These are phyloP conservation scores for Kwoniella shivajii DNA, from an alignment of 1,284 basidiomycete species.

Conservation along the genomic window DNA sequence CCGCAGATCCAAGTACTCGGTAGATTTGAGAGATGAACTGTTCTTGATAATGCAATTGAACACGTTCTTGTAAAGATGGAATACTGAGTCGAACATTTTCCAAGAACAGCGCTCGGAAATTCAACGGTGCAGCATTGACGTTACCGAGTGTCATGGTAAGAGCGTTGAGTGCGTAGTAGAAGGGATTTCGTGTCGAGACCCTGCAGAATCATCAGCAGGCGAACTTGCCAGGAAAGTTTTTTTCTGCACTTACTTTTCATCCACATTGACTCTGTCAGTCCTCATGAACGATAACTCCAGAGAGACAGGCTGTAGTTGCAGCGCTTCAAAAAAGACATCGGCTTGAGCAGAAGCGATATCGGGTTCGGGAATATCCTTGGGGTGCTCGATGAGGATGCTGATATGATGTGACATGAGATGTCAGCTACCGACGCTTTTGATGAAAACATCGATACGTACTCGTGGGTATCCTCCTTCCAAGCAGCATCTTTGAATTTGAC, in stretches of 20 bases:
- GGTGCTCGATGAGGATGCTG: conserved; percentile 76
- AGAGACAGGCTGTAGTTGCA: conserved; percentile 95
- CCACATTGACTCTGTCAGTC: conserved; percentile 87
- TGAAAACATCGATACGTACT: conserved; percentile 62
- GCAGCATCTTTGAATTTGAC: conserved; percentile 86
- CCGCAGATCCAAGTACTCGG: conserved; percentile 92
- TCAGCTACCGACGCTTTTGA: not conserved
- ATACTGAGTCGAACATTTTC: conserved; percentile 90
- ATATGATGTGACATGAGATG: not conserved
- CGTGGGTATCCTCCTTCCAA: conserved; percentile 75
- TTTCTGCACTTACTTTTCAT: conserved; percentile 72
- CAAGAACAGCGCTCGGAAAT: conserved; percentile 91
- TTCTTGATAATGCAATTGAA: conserved; percentile 91
- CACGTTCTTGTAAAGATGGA: conserved; percentile 79
- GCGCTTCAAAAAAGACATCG: conserved; percentile 92
- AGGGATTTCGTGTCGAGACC: conserved; percentile 74
- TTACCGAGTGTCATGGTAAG: conserved; percentile 97
- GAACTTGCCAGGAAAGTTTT: not conserved
- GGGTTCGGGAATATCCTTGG: conserved; percentile 79
- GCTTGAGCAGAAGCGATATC: conserved; percentile 64
- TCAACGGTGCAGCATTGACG: conserved; percentile 94
- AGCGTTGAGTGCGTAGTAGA: conserved; percentile 92
- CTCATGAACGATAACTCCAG: conserved; percentile 96
- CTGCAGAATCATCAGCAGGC: conserved; percentile 58
- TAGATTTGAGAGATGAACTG: conserved; percentile 93